Evolutionary conservation across 352 stramenopile genomes (phyloP).

Genomic region (Globisporangium abappressorium): DNA sequence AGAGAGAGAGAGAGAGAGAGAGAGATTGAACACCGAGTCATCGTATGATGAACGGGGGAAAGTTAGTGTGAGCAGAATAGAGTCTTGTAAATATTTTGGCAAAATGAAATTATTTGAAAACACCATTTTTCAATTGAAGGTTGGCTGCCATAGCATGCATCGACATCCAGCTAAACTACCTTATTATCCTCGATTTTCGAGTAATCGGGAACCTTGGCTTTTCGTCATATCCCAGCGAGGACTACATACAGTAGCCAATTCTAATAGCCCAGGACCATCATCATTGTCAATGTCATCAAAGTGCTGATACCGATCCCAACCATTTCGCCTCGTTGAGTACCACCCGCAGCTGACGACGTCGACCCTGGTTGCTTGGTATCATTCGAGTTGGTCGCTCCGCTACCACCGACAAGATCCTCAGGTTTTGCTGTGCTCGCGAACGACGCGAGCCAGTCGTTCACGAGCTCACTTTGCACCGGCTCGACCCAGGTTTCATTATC

Average conservation of each 20-base stretch:
- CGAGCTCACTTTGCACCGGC: not conserved
- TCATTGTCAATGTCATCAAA: not conserved
- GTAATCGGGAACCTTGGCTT: not conserved
- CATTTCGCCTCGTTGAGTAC: not conserved
- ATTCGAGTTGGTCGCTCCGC: not conserved
- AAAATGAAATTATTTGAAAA: not conserved
- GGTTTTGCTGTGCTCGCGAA: not conserved
- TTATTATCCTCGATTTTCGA: not conserved
- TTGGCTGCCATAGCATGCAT: not conserved
- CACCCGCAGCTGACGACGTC: not conserved
- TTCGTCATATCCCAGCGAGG: not conserved
- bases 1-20: not conserved
- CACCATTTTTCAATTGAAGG: not conserved
- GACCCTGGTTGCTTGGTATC: not conserved
- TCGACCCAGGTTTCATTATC: not conserved
- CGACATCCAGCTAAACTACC: not conserved
- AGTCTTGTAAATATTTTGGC: not conserved
- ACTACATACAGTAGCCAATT: not conserved
- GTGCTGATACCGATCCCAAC: not conserved
- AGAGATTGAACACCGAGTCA: not conserved
- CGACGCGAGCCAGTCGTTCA: conserved; percentile 39
- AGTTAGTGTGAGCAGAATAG: not conserved
- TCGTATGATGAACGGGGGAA: not conserved
- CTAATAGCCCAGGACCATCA: not conserved
- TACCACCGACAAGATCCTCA: not conserved